Conservation (phyloP, 208 protist species). For the Leptomonas pyrrhocoris region DNA sequence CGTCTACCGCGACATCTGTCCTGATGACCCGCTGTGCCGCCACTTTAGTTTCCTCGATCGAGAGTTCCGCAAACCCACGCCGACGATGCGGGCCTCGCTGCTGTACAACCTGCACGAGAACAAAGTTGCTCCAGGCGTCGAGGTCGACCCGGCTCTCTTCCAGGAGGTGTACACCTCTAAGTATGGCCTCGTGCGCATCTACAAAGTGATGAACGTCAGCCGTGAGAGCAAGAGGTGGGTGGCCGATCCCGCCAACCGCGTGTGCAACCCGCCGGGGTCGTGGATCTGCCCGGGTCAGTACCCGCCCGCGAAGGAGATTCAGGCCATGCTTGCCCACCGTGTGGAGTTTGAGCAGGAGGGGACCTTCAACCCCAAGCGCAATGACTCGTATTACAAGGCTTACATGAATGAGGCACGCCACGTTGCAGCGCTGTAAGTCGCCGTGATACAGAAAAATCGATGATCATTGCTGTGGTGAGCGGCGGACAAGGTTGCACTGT, state of each 20-base stretch:
- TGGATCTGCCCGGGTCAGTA: constrained; percentile 80
- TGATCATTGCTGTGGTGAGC: too few relatives aligned
- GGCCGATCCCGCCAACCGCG: constrained; percentile 52
- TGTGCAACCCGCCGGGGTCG: constrained; percentile 57
- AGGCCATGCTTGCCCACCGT: constrained; percentile 65
- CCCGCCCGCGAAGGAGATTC: constrained; percentile 72
- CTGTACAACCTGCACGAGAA: constrained; percentile 63
- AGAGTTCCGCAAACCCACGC: too few relatives aligned
- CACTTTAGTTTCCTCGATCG: constrained; percentile 46
- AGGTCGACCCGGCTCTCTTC: constrained; percentile 40
- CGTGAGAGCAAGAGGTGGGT: constrained; percentile 66
- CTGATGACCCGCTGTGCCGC: constrained; percentile 62
- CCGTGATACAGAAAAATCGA: too few relatives aligned
- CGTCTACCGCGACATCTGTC: constrained; percentile 78
- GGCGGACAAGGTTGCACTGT: too few relatives aligned
- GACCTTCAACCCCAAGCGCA: constrained; percentile 51
- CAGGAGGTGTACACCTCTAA: constrained; percentile 93
- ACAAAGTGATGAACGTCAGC: constrained; percentile 93
- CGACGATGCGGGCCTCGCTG: constrained; percentile 55
- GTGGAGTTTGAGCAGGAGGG: constrained; percentile 54
- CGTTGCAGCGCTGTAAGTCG: too few relatives aligned
- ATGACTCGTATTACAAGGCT: constrained; percentile 47
- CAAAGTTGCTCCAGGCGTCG: constrained; percentile 2
- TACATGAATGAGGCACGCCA: too few relatives aligned
- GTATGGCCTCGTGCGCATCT: constrained; percentile 97